phyloP scores from a whole-genome alignment of 441 rosid species.

The Flueggea neowawraea region DNA sequence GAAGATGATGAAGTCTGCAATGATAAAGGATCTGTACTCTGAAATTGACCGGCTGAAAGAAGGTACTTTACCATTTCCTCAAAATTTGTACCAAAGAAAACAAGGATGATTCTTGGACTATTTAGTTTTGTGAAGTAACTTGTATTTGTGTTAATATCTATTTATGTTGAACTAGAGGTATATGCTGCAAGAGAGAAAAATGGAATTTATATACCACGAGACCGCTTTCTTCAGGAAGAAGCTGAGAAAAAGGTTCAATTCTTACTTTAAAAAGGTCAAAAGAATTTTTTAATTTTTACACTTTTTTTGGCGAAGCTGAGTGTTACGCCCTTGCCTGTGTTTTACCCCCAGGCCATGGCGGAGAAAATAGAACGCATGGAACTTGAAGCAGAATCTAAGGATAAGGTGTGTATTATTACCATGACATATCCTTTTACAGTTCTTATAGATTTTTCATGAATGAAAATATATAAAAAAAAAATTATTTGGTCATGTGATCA shows the following conservation, averaged over 20 bases:
- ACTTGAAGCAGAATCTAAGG: constrained; percentile 79
- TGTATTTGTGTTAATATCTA: constrained; percentile 11
- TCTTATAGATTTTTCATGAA: constrained; percentile 8
- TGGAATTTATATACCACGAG: constrained; percentile 94
- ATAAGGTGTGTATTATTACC: constrained; percentile 45
- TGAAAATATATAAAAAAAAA: not conserved
- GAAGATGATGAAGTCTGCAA: constrained; percentile 99
- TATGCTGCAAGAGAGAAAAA: constrained; percentile 98
- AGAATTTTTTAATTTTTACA: not conserved
- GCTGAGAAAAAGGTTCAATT: constrained; percentile 87
- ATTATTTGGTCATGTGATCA: constrained; percentile 30
- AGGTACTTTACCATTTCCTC: constrained; percentile 42
- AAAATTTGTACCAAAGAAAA: not conserved
- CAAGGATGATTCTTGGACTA: not conserved
- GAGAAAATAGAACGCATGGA: constrained; percentile 97
- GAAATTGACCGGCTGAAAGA: constrained; percentile 95
- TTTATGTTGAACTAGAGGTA: constrained; percentile 58
- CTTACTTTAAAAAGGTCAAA: constrained; percentile 6
- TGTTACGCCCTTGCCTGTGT: constrained; percentile 7
- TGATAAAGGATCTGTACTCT: constrained; percentile 88
- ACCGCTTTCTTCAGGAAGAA: constrained; percentile 91
- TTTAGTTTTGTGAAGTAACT: not conserved
- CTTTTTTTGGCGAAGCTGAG: constrained; percentile 11
- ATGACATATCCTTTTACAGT: constrained; percentile 3
- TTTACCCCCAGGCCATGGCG: constrained; percentile 73